Evolutionary conservation across 306 rosid genomes (phyloP), one percentile per base, ranked within the genome.

Genomic region (Quercus gilva): DNA sequence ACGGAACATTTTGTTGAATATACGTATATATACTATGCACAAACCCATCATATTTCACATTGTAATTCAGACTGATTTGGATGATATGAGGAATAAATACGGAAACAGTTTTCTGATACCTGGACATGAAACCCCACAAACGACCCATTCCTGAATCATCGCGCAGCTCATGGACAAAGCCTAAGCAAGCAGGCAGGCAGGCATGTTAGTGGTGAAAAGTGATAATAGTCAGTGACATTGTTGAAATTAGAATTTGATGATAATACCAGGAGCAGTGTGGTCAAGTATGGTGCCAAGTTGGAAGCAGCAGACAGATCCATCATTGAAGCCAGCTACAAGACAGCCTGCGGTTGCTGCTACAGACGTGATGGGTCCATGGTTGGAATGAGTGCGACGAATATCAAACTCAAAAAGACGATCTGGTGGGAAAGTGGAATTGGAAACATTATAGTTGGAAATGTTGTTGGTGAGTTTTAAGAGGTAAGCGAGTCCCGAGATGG

Each of bases 141-240:
- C 97, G 95, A 77, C 90, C 78, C 70, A 92, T 82, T 84, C 99
- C 99, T 14, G 87, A 78, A 75, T 95, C 99, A 85, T 93, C 99
- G 71, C 91, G 89, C 23, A 95, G 96, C 89, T 95, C 99, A 45
- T 76, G 81, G 55, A 79, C 71, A 79, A 90, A 92, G 67, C 86
- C 98, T 91, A 84, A 1, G 15, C 74, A 77, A 20, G 14, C 73
- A 81, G 28, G 37, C 20, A 31, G 63, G 78, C 51, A 79, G 2
- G 76, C 70, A 55, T 17, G 77, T 13, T 18, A 61, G 75, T 68
- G 19, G 12, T 15, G 18, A 21, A 49, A 25, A 61, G 74, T 31
- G 45, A 55, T 35, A 49, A 49, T 2, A 58, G 74, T 33, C 49
- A 55, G 29, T 67, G 43, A 35, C 35, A 76, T 23, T 18, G 55